These are phyloP conservation scores for Phyllachora maydis DNA, from an alignment of 2,329 filamentous ascomycete species.

Conservation along the genomic window DNA sequence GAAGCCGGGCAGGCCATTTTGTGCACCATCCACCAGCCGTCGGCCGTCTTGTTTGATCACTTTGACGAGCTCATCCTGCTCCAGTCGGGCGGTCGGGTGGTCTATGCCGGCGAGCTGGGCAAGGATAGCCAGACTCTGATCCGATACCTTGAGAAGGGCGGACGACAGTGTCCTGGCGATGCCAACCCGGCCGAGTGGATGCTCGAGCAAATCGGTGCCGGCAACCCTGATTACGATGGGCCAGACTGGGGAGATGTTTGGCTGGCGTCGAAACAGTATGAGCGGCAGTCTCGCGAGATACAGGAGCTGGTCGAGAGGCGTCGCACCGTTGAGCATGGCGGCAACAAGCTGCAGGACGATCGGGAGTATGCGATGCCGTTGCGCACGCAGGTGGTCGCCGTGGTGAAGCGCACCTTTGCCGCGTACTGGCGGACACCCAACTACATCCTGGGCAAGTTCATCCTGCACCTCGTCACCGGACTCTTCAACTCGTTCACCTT, in stretches of 20 bases:
- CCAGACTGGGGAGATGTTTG: slow-evolving; percentile 16
- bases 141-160: slow-evolving; percentile 45
- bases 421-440: slow-evolving; percentile 45
- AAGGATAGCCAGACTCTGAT: slow-evolving; percentile 27
- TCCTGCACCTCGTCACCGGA: slow-evolving; percentile 39
- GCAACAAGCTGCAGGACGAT: slow-evolving; percentile 8
- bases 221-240: not conserved
- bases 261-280: slow-evolving; percentile 4
- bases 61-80: slow-evolving; percentile 47
- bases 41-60: slow-evolving; percentile 41
- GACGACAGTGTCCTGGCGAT: slow-evolving; percentile 36
- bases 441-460: slow-evolving; percentile 40
- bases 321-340: not conserved
- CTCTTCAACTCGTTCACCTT: slow-evolving; percentile 56
- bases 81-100: slow-evolving; percentile 41
- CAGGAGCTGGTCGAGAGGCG: not conserved
- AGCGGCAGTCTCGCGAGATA: not conserved
- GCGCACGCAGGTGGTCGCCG: slow-evolving; percentile 25
- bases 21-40: slow-evolving; percentile 52
- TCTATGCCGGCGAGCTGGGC: slow-evolving; percentile 45
- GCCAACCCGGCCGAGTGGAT: slow-evolving; percentile 62
- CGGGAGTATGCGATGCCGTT: slow-evolving; percentile 44
- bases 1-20: slow-evolving; percentile 46
- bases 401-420: slow-evolving; percentile 35
- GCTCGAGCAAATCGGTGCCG: slow-evolving; percentile 17